Conservation (phyloP, 2,329 filamentous ascomycete species). For the Diaporthe ilicicola region DNA sequence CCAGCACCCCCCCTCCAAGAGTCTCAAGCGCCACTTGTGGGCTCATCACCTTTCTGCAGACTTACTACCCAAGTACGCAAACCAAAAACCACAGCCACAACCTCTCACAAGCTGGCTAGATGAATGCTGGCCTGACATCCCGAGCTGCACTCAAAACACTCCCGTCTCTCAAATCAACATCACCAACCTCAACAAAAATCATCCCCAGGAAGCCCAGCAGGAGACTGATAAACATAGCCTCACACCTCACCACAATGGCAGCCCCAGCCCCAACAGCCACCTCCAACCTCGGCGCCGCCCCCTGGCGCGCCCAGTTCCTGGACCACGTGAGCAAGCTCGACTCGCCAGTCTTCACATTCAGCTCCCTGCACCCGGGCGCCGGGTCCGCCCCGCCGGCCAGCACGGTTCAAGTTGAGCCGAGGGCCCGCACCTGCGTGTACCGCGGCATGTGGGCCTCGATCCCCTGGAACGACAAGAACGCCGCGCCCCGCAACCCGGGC, state of each 20-base stretch:
- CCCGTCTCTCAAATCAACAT: neutral
- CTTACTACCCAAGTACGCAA: neutral
- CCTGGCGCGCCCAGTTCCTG: constrained; percentile 63
- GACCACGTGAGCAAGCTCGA: constrained; percentile 58
- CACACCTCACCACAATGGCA: constrained; percentile 2
- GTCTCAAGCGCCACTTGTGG: neutral
- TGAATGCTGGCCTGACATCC: constrained; percentile 14
- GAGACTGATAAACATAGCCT: constrained; percentile 13
- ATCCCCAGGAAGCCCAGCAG: constrained; percentile 1
- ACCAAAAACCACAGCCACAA: neutral
- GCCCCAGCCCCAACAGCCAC: constrained; percentile 33
- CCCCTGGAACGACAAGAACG: constrained; percentile 74
- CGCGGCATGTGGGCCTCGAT: constrained; percentile 84
- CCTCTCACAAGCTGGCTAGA: neutral
- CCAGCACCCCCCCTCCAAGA: neutral
- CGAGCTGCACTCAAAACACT: constrained; percentile 22
- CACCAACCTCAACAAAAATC: neutral
- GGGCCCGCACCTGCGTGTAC: constrained; percentile 83
- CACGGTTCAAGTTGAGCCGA: constrained; percentile 53
- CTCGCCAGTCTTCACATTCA: constrained; percentile 59
- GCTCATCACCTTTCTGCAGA: neutral
- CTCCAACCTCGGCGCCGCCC: constrained; percentile 47
- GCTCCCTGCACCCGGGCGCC: constrained; percentile 53
- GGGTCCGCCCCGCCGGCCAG: constrained; percentile 34
- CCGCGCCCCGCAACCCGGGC: constrained; percentile 73